Evolutionary conservation across 306 rosid species (phyloP).

Genomic region (Sphenostylis stenocarpa): DNA sequence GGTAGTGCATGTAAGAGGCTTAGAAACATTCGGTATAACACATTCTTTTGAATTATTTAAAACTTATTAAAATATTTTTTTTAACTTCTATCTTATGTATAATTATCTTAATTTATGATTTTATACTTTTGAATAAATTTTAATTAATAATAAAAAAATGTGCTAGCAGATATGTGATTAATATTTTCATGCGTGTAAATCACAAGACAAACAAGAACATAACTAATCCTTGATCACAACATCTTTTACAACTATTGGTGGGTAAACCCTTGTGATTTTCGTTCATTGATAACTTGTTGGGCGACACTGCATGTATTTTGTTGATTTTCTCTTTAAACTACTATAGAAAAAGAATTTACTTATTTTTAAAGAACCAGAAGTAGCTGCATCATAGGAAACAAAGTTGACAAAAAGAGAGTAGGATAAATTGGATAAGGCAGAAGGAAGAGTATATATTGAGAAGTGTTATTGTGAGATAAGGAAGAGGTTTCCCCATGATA

Average conservation of each 20-base stretch:
- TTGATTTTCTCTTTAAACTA: background rate
- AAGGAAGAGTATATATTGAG: background rate
- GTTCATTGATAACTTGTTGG: background rate
- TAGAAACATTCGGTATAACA: too few species aligned
- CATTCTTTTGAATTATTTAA: background rate
- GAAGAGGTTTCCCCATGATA: too few species aligned
- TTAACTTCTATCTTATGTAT: too few species aligned
- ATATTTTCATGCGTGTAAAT: background rate
- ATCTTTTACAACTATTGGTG: background rate
- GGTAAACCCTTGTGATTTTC: background rate
- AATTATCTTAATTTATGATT: too few species aligned
- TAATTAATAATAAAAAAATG: background rate
- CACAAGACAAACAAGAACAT: background rate
- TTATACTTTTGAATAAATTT: background rate
- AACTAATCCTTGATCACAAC: background rate
- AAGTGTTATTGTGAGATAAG: too few species aligned
- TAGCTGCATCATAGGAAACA: background rate
- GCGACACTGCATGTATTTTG: conserved; percentile 23
- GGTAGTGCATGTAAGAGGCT: background rate
- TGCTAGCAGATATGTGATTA: background rate
- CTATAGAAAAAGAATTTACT: background rate
- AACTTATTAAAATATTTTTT: background rate
- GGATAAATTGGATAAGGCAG: conserved; percentile 8
- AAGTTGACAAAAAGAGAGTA: background rate
- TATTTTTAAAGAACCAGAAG: background rate